Base-by-base conservation (phyloP, 352 stramenopile species). In the Globisporangium echinulatum region DNA sequence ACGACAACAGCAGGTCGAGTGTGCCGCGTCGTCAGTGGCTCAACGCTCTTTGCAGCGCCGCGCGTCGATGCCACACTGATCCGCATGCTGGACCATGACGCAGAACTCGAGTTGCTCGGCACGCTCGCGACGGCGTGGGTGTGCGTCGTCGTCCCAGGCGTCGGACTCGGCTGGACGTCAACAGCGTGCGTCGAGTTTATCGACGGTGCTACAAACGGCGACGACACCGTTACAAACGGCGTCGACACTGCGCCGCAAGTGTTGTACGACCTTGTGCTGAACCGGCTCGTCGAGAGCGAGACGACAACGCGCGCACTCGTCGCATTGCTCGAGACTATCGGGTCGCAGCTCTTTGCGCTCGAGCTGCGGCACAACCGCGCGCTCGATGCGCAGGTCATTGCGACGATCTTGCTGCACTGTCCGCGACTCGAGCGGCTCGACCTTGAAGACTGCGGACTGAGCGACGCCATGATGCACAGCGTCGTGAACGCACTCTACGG, bases 241-340 rank as follows among this genome's bases (percentile, higher is more conserved):
- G 2, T 25, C 25, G 25, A 25, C 1, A 25, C 25, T 25, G 9
- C 2, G 5, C 58, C 55, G 15, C 19, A 46, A 0, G 25, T 33
- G 7, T 36, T 53, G 14, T 64, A 49, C 10, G 52, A 58, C 19
- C 53, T 64, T 11, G 52, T 47, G 6, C 9, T 64, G 43, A 64
- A 55, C 52, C 7, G 17, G 7, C 37, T 64, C 1, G 36, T 36
- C 7, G 13, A 43, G 17, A 55, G 7, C 44, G 59, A 58, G 33
- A 17, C 38, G 38, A 59, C 59, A 33, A 43, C 46, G 5, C 42
- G 49, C 49, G 59, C 59, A 11, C 53, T 64, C 5, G 5, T 19
- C 9, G 9, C 36, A 10, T 17, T 64, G 51, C 40, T 64, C 47
- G 53, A 37, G 14, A 25, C 14, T 11, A 19, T 64, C 19, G 59